Conservation (phyloP, 2,329 filamentous ascomycete species). For the Colletotrichum sp. region DNA sequence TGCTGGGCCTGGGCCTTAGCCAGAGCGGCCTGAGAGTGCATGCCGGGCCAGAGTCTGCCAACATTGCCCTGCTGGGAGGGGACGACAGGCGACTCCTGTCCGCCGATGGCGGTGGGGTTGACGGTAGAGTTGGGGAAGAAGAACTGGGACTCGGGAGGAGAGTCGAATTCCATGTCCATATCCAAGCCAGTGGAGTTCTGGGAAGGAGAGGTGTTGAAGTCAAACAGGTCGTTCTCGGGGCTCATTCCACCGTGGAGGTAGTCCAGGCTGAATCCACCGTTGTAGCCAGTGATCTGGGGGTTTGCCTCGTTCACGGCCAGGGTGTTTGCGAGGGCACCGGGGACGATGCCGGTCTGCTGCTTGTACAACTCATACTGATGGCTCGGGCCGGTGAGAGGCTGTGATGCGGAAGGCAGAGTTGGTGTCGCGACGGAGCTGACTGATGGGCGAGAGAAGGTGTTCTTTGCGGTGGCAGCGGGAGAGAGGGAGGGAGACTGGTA, state of each 20-base stretch:
- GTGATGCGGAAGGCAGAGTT: conserved; percentile 53
- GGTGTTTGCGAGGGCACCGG: conserved; percentile 80
- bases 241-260: conserved; percentile 60
- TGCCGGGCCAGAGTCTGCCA: conserved; percentile 87
- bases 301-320: conserved; percentile 75
- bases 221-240: conserved; percentile 70
- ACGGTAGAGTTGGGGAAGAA: conserved; percentile 67
- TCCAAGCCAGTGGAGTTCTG: conserved; percentile 65
- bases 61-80: conserved; percentile 59
- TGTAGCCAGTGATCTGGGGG: conserved; percentile 58
- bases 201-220: conserved; percentile 74
- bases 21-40: conserved; percentile 88
- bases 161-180: conserved; percentile 67
- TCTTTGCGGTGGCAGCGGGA: conserved; percentile 58
- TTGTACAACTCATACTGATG: conserved; percentile 96
- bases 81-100: conserved; percentile 58
- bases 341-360: conserved; percentile 92
- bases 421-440: conserved; percentile 60
- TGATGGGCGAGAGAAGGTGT: conserved; percentile 55
- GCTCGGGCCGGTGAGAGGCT: conserved; percentile 79
- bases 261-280: conserved; percentile 52
- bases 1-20: conserved; percentile 75
- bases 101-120: conserved; percentile 75
- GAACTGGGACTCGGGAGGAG: conserved; percentile 59
- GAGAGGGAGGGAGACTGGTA: conserved; percentile 68